These are phyloP conservation scores for Quercus aquifolioides DNA, from an alignment of 306 rosid species.

Conservation along the genomic window DNA sequence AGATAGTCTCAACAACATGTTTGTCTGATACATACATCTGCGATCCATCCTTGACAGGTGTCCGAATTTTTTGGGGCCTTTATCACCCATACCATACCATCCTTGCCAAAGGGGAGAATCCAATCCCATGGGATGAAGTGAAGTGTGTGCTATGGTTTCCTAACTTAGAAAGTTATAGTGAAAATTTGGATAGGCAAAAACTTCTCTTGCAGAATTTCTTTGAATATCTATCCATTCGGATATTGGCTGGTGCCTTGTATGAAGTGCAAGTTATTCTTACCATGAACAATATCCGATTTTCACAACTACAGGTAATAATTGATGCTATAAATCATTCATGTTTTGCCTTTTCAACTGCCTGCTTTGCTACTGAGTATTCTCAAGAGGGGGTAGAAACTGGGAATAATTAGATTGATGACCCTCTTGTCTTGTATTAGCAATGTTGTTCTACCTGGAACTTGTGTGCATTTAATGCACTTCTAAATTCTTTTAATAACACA, in stretches of 20 bases:
- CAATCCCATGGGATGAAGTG: constrained; percentile 66
- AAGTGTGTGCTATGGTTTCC: constrained; percentile 77
- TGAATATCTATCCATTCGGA: constrained; percentile 58
- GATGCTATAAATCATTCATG: background rate
- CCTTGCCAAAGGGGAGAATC: constrained; percentile 49
- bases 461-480: background rate
- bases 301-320: constrained; percentile 69
- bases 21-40: constrained; percentile 41
- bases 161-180: constrained; percentile 39
- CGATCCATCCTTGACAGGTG: constrained; percentile 44
- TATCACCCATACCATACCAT: constrained; percentile 62
- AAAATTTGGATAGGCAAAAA: constrained; percentile 44
- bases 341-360: background rate
- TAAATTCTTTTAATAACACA: background rate
- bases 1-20: constrained; percentile 59
- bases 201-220: constrained; percentile 53
- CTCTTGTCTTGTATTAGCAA: background rate
- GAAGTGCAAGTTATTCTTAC: constrained; percentile 61
- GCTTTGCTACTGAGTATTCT: background rate
- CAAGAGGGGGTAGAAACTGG: background rate
- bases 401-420: background rate
- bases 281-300: constrained; percentile 74
- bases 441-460: background rate
- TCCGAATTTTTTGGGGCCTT: constrained; percentile 66
- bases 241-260: constrained; percentile 51